Base-by-base conservation (phyloP, 1,284 basidiomycete genomes). In the Austroboletus niveus region DNA sequence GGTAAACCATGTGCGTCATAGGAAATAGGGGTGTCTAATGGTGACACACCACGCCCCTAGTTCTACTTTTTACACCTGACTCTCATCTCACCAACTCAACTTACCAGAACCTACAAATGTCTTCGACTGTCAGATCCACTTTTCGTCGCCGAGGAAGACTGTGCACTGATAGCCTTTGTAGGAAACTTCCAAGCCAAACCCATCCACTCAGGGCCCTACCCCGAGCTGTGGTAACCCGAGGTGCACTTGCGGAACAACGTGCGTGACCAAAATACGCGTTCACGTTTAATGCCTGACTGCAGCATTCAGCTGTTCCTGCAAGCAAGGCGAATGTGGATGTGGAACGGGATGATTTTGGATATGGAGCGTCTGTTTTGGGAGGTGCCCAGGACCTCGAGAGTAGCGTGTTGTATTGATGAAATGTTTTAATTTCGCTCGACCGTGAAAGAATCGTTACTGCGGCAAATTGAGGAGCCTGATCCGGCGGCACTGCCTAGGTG, bases 201-300 rank as follows among this genome's bases (percentile, higher is more conserved):
- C 45, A 7, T 35, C 47, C 0, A 53, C 47, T 27, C 51, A 51
- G 42, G 56, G 48, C 0, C 9, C 51, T 9, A 43, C 45, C 9
- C 45, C 61, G 15, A 50, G 49, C 36, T 64, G 60, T 32, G 60
- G 60, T 38, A 62, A 64, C 20, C 57, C 54, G 17, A 45, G 35
- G 4, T 62, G 60, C 52, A 5, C 29, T 2, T 64, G 61, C 48
- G 59, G 57, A 45, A 12, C 51, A 11, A 51, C 34, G 62, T 60
- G 20, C 48, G 60, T 60, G 4, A 6, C 42, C 29, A n/a, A 14
- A 2, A 15, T 24, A 12, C 2, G 8, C 29, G 3, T 7, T 15
- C 17, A 24, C 4, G 32, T 3, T 11, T 8, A 4, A 30, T 34
- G 39, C 29, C 38, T 52, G 32, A 53, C 22, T 12, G 14, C 34